Base-by-base conservation (phyloP, 352 stramenopile species). In the Globisporangium recalcitrans region DNA sequence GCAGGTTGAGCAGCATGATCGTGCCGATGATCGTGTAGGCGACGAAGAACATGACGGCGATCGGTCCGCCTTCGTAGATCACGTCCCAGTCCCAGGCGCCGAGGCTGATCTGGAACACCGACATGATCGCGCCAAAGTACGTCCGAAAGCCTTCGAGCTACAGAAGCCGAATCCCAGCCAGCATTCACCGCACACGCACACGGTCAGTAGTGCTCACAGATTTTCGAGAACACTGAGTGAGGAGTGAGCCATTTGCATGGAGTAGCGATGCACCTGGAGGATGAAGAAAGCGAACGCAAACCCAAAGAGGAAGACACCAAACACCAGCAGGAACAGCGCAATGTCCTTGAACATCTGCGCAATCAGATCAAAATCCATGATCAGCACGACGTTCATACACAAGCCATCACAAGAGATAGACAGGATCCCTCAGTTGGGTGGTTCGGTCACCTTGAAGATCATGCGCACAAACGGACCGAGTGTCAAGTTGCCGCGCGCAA, bases 221-320 rank as follows among this genome's bases (percentile, higher is more conserved):
- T 31, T 31, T 31, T 31, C 27, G 5, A 31, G 2, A 31, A 2
- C 27, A 31, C 5, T 31, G 27, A 2, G 5, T 31, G 27, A 31
- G 5, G 5, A 5, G 27, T 31, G 27, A 31, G 27, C 27, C 27
- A 31, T 31, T 31, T 31, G 27, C n/a, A n/a, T n/a, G n/a, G n/a
- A n/a, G n/a, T n/a, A n/a, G 22, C 11, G 36, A 26, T 46, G 21
- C 54, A 90, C 82, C 77, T 93, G 84, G 38, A 93, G 76, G 47
- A 91, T 90, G 68, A 91, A 93, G 67, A 93, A 91, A 0, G 84
- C 74, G 40, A 91, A 93, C 4, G 74, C 77, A 62, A 91, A 93
- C 2, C 84, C 84, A 40, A 77, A 72, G 21, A 91, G 54, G 49
- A 93, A 93, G 0, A 91, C 69, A 24, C 72, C 77, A 48, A 91